These are phyloP conservation scores for Xylaria sp. DNA, from an alignment of 2,329 filamentous ascomycete species.

Conservation along the genomic window DNA sequence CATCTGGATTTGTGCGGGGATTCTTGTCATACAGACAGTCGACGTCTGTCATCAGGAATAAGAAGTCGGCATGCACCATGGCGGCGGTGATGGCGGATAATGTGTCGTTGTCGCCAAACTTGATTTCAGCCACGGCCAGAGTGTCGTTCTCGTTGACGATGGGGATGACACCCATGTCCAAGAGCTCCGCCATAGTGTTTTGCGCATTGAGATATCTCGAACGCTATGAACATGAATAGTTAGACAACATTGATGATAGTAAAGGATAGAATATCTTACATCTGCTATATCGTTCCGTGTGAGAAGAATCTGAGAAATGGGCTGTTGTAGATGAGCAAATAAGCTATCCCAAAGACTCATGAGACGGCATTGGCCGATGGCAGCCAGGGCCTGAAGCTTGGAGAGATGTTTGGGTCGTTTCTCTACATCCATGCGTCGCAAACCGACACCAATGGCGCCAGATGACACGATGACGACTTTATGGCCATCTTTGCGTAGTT, in stretches of 20 bases:
- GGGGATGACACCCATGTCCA: constrained; percentile 93
- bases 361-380: constrained; percentile 90
- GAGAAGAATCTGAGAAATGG: constrained; percentile 88
- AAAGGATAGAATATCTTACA: constrained; percentile 42
- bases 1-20: constrained; percentile 76
- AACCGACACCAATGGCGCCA: constrained; percentile 89
- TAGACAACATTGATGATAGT: too few relatives aligned
- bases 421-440: constrained; percentile 83
- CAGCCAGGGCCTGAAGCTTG: constrained; percentile 85
- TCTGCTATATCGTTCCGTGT: constrained; percentile 96
- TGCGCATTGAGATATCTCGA: constrained; percentile 95
- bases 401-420: constrained; percentile 86
- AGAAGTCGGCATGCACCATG: constrained; percentile 93
- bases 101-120: constrained; percentile 98
- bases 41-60: constrained; percentile 98
- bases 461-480: constrained; percentile 95
- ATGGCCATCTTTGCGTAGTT: constrained; percentile 83
- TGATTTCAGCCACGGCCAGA: constrained; percentile 93
- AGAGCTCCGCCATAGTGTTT: constrained; percentile 83
- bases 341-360: constrained; percentile 95
- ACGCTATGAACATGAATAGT: constrained; percentile 44
- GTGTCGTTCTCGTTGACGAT: constrained; percentile 99
- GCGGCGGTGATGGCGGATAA: constrained; percentile 92
- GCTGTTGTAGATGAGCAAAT: constrained; percentile 81
- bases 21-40: constrained; percentile 98